phyloP scores from a whole-genome alignment of 257 asterid genomes.

The Nicotiana knightiana region DNA sequence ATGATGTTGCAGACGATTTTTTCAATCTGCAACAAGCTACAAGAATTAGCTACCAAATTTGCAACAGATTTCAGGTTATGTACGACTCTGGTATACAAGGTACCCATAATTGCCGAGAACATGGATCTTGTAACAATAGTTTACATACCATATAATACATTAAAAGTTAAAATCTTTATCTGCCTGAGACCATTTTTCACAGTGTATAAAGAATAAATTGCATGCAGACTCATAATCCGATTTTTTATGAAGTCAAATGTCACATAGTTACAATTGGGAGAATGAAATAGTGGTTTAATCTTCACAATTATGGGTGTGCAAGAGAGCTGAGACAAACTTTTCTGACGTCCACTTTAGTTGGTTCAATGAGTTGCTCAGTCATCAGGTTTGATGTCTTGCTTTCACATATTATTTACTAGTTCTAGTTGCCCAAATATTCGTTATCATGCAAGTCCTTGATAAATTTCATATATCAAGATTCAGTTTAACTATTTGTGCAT shows the following conservation, averaged over 20 bases:
- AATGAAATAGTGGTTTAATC: background rate
- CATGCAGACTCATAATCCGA: background rate
- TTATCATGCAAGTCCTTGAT: background rate
- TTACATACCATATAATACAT: background rate
- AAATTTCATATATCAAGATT: background rate
- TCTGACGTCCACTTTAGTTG: background rate
- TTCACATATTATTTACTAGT: background rate
- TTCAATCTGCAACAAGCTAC: constrained; percentile 57
- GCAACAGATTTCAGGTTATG: background rate
- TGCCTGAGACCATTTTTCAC: background rate
- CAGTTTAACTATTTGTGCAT: background rate
- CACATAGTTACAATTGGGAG: background rate
- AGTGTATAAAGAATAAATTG: background rate
- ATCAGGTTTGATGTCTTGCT: background rate
- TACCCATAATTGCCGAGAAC: background rate
- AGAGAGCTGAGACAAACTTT: background rate
- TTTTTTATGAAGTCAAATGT: background rate
- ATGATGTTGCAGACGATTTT: constrained; percentile 61
- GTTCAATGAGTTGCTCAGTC: background rate
- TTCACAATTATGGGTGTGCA: background rate
- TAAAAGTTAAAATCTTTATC: background rate
- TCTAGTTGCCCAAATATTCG: background rate
- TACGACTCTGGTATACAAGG: background rate
- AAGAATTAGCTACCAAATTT: constrained; percentile 5
- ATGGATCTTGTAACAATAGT: background rate